Conservation (phyloP, 257 asterid genomes). For the Solanum appendiculatum region DNA sequence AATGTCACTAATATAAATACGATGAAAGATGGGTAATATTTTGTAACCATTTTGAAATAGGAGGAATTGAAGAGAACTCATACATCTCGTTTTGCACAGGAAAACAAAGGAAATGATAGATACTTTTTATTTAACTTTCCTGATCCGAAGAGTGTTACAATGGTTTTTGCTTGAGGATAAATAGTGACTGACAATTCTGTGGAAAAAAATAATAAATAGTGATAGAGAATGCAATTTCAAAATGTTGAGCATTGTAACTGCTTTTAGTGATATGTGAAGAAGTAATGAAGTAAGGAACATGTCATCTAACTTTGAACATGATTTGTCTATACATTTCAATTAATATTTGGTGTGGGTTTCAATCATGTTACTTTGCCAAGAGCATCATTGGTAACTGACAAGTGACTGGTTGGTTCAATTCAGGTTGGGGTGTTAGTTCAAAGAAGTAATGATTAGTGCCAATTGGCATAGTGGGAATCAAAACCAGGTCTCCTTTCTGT, state of each 20-base stretch:
- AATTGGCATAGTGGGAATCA: background rate
- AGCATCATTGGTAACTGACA: background rate
- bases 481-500: background rate
- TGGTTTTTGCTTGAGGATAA: background rate
- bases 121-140: background rate
- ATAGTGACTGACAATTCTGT: too few species aligned
- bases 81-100: background rate
- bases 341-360: background rate
- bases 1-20: background rate
- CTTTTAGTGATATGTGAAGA: background rate
- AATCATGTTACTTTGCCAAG: background rate
- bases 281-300: background rate
- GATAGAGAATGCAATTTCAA: background rate
- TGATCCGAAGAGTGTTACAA: background rate
- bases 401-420: background rate
- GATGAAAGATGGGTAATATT: too few species aligned
- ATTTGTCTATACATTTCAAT: background rate
- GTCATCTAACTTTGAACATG: background rate
- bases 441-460: background rate
- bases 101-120: background rate
- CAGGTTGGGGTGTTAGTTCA: background rate
- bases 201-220: background rate
- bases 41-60: background rate
- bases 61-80: background rate
- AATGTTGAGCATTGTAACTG: background rate